Evolutionary conservation across 192 early-diverging fungal genomes (phyloP).

Genomic region (Podila verticillata): DNA sequence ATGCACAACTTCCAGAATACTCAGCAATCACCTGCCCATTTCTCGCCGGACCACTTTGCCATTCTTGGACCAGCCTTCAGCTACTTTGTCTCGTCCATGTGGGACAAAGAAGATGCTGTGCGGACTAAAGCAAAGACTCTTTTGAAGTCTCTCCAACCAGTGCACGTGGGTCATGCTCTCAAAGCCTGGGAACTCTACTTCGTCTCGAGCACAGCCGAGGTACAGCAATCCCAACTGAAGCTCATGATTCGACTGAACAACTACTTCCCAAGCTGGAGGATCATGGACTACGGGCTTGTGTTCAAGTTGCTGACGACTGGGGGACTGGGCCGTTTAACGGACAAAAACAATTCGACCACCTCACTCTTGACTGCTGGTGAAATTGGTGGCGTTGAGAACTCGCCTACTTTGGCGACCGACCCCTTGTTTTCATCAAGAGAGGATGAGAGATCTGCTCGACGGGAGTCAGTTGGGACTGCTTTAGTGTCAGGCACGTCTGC

Average conservation of each 20-base stretch:
- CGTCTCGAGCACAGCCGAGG: slow-evolving; percentile 39
- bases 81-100: slow-evolving; percentile 62
- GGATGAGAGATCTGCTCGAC: not conserved
- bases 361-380: not conserved
- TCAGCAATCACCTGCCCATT: slow-evolving; percentile 8
- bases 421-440: not conserved
- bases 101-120: slow-evolving; percentile 67
- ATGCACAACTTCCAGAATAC: not conserved
- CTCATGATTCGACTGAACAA: slow-evolving; percentile 66
- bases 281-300: slow-evolving; percentile 32
- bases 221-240: slow-evolving; percentile 51
- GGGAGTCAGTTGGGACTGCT: not conserved
- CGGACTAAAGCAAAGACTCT: slow-evolving; percentile 61
- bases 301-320: slow-evolving; percentile 30
- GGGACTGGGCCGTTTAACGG: slow-evolving; percentile 8
- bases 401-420: too few species aligned
- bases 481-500: not conserved
- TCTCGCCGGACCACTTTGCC: slow-evolving; percentile 35
- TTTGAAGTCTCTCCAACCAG: slow-evolving; percentile 56
- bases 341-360: not conserved
- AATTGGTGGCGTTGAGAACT: not conserved
- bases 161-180: slow-evolving; percentile 58
- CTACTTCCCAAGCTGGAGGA: slow-evolving; percentile 63
- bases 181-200: slow-evolving; percentile 70
- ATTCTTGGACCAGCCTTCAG: slow-evolving; percentile 63